Evolutionary conservation across 2,329 filamentous ascomycete genomes (phyloP).

Genomic region (Cercospora sesami): DNA sequence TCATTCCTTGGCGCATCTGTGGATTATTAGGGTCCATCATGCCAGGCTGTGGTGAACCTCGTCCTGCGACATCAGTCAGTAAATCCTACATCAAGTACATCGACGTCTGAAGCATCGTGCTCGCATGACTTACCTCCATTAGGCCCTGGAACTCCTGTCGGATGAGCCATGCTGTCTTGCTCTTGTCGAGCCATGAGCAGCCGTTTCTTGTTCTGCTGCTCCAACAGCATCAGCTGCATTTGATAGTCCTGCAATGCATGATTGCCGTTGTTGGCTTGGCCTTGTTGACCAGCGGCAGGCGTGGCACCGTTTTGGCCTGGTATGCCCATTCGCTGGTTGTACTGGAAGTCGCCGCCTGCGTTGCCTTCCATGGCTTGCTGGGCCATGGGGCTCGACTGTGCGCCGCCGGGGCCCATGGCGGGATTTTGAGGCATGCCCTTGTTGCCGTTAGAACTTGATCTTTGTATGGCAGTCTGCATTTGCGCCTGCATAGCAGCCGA

Average conservation of each 20-base stretch:
- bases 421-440: slow-evolving; percentile 64
- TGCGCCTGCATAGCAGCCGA: slow-evolving; percentile 80
- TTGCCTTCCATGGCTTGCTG: slow-evolving; percentile 66
- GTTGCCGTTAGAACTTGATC: slow-evolving; percentile 60
- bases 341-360: slow-evolving; percentile 46
- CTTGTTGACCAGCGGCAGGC: slow-evolving; percentile 32
- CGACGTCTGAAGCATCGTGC: slow-evolving; percentile 36
- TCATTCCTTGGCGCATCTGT: slow-evolving; percentile 26
- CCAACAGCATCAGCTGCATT: slow-evolving; percentile 83
- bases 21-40: slow-evolving; percentile 52
- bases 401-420: slow-evolving; percentile 53
- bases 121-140: slow-evolving; percentile 46
- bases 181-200: slow-evolving; percentile 80
- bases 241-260: slow-evolving; percentile 84
- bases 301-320: slow-evolving; percentile 32
- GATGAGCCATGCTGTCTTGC: slow-evolving; percentile 65
- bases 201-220: slow-evolving; percentile 85
- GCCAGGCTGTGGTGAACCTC: slow-evolving; percentile 62
- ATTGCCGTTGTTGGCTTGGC: slow-evolving; percentile 59
- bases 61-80: slow-evolving; percentile 56
- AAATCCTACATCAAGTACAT: slow-evolving; percentile 8
- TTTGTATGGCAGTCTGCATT: slow-evolving; percentile 76
- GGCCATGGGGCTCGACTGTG: slow-evolving; percentile 38
- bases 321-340: slow-evolving; percentile 35
- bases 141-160: slow-evolving; percentile 44